phyloP scores from a whole-genome alignment of 257 asterid species.

The Pogostemon cablin region DNA sequence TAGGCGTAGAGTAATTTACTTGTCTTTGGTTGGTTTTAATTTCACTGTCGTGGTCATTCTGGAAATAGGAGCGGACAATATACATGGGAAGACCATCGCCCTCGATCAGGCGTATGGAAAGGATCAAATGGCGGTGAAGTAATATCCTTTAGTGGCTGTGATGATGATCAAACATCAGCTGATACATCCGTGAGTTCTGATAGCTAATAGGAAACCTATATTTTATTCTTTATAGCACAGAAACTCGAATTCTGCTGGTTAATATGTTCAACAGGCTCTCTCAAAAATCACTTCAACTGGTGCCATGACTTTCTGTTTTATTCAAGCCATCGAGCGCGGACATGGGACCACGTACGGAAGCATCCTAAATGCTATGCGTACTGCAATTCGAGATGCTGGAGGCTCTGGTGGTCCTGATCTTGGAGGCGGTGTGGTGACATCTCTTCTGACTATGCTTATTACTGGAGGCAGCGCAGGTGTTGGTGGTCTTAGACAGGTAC shows the following conservation, averaged over 20 bases:
- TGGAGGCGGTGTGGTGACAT: conserved; percentile 76
- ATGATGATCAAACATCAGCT: conserved; percentile 92
- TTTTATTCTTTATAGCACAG: background rate
- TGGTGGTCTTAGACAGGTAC: conserved; percentile 82
- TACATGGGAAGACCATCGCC: conserved; percentile 97
- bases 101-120: conserved; percentile 87
- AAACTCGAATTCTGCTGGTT: conserved; percentile 24
- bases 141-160: conserved; percentile 93
- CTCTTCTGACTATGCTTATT: conserved; percentile 79
- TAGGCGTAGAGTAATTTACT: conserved; percentile 11
- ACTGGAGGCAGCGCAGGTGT: conserved; percentile 71
- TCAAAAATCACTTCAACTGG: conserved; percentile 94
- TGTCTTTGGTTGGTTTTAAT: background rate
- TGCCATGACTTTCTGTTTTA: conserved; percentile 95
- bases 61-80: conserved; percentile 74
- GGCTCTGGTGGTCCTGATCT: conserved; percentile 48
- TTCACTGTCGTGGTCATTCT: conserved; percentile 12
- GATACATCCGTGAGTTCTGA: conserved; percentile 82
- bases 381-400: conserved; percentile 71
- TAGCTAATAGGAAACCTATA: conserved; percentile 3
- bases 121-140: conserved; percentile 94
- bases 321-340: conserved; percentile 95
- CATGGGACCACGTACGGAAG: conserved; percentile 85
- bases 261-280: conserved; percentile 61
- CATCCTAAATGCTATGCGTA: conserved; percentile 78